phyloP scores from a whole-genome alignment of 495 filamentous ascomycete genomes.

The Aspergillus steynii region DNA sequence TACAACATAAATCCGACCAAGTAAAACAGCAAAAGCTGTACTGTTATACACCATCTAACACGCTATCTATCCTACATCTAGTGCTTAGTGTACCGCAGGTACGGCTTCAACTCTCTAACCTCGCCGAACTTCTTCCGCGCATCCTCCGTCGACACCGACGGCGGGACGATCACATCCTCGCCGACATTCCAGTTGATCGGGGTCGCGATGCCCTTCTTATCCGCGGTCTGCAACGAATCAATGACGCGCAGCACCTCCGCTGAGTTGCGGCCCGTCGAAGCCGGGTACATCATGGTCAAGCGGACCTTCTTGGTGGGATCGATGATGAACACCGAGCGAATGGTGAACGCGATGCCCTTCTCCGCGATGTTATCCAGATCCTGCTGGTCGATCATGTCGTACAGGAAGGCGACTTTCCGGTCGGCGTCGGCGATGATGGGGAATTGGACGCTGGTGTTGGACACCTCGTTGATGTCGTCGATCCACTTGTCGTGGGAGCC shows the following conservation, averaged over 20 bases:
- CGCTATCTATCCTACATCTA: slow-evolving; percentile 2
- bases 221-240: slow-evolving; percentile 64
- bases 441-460: slow-evolving; percentile 57
- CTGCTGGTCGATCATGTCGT: slow-evolving; percentile 65
- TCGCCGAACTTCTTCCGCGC: slow-evolving; percentile 68
- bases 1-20: no score
- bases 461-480: slow-evolving; percentile 65
- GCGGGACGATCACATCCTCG: slow-evolving; percentile 69
- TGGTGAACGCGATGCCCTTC: slow-evolving; percentile 65
- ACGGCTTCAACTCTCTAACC: slow-evolving; percentile 65
- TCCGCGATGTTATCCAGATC: slow-evolving; percentile 57
- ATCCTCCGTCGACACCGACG: slow-evolving; percentile 60
- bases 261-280: slow-evolving; percentile 64
- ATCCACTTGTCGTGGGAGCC: slow-evolving; percentile 62
- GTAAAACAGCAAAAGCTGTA: not conserved
- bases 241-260: slow-evolving; percentile 65
- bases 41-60: not conserved
- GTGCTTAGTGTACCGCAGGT: slow-evolving; percentile 29
- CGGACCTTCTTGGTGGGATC: slow-evolving; percentile 70
- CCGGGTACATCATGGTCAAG: slow-evolving; percentile 67
- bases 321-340: slow-evolving; percentile 69
- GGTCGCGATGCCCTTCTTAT: slow-evolving; percentile 62
- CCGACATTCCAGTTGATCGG: slow-evolving; percentile 66
- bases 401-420: slow-evolving; percentile 63
- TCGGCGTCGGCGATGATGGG: slow-evolving; percentile 70